Evolutionary conservation across 1,139 yeast species (phyloP), one percentile per base, ranked within the genome.

Genomic region (Sporopachydermia cereana): DNA sequence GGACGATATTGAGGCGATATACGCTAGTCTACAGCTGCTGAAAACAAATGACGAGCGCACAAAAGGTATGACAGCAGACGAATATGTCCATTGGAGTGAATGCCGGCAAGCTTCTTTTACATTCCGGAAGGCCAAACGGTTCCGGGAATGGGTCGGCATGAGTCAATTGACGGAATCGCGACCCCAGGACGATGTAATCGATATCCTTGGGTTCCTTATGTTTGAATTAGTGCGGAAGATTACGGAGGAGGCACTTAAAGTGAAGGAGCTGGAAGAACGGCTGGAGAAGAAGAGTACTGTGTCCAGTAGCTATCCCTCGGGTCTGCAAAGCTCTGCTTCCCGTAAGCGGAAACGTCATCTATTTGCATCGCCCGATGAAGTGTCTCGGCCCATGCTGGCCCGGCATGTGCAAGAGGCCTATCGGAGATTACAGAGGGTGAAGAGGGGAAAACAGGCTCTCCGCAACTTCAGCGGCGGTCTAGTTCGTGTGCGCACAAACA

Each of bases 101-200:
- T 91, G 98, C 64, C 76, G 99, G 52, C 98, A 91, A 61, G 98
- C 98, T 1, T 81, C 94, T 47, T 93, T 91, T 59, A 93, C 98
- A 0, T 91, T 88, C 57, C 72, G 97, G 55, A 91, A 93, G 61
- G 85, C 84, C 17, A 86, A 89, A 60, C 69, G 96, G 57, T 91
- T 91, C 59, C 74, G 94, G 57, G 99, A 91, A 58, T 91, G 98
- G 98, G 93, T 95, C 4, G 95, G 93, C 18, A 77, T 91, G 44
- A 66, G 86, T 0, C 83, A 79, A 47, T 64, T 93, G 43, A 83
- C 95, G 18, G 98, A 93, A 51, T 77, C 93, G 20, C 77, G 93
- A 55, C 96, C 97, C 2, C 85, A 84, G 57, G 98, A 91, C 62
- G 99, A 91, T 68, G 96, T 91, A 24, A 80, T 93, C 51, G 99